phyloP scores from a whole-genome alignment of 2,329 filamentous ascomycete species.

The Fusarium ramigenum region DNA sequence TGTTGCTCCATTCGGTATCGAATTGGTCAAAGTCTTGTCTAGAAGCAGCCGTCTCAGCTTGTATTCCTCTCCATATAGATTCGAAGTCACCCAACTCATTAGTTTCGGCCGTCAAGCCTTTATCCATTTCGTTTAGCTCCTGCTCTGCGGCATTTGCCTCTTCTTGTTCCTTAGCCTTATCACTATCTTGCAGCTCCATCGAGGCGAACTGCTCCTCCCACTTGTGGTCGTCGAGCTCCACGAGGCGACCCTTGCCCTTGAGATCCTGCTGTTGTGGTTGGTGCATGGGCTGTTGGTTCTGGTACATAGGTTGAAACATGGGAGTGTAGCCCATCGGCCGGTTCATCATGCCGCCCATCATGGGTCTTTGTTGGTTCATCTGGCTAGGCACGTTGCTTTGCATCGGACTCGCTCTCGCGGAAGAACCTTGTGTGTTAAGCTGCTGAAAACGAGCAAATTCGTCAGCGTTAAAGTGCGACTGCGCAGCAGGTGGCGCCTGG shows the following conservation, averaged over 20 bases:
- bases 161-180: constrained; percentile 65
- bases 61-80: constrained; percentile 84
- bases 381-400: constrained; percentile 60
- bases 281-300: constrained; percentile 54
- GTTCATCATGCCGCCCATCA: constrained; percentile 65
- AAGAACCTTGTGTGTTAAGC: constrained; percentile 65
- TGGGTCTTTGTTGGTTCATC: constrained; percentile 66
- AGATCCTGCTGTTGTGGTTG: constrained; percentile 60
- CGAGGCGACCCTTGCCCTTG: constrained; percentile 90
- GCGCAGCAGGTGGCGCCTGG: constrained; percentile 63
- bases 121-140: constrained; percentile 89
- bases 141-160: constrained; percentile 78
- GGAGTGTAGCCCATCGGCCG: constrained; percentile 63
- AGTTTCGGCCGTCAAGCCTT: constrained; percentile 72
- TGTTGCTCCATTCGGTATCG: constrained; percentile 81
- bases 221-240: constrained; percentile 91
- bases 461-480: constrained; percentile 76
- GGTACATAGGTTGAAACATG: constrained; percentile 64
- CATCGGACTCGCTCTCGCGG: constrained; percentile 67
- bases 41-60: constrained; percentile 76
- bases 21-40: constrained; percentile 74
- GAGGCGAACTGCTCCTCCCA: constrained; percentile 98
- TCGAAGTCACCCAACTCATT: constrained; percentile 88
- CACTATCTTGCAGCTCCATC: constrained; percentile 75
- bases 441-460: constrained; percentile 92